Percentiles rank a stretch among this genome's conserved stretches.
These are phyloP conservation scores for Globisporangium middletonii DNA, from an alignment of 352 stramenopile species.

Conservation along the genomic window DNA sequence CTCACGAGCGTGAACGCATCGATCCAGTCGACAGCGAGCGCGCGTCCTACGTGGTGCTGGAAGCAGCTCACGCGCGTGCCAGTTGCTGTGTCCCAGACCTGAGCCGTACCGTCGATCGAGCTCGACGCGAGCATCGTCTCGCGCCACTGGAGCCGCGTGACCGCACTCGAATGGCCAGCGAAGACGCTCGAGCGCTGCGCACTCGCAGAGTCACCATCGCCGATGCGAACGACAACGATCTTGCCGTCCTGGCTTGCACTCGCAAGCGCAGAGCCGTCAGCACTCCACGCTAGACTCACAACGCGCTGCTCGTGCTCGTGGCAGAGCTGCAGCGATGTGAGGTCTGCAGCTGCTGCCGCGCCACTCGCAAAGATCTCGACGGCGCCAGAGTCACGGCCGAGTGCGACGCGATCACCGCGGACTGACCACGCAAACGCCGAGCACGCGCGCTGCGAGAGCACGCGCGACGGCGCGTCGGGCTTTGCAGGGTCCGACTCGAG, in stretches of 20 bases:
- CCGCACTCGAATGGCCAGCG: slow-evolving; percentile 25
- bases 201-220: too few relatives aligned
- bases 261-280: slow-evolving; percentile 21
- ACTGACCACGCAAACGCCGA: slow-evolving; percentile 25
- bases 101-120: slow-evolving; percentile 43
- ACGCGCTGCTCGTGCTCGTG: slow-evolving; percentile 56
- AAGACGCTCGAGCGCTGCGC: slow-evolving; percentile 11
- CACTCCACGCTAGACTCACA: slow-evolving; percentile 34
- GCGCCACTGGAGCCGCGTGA: slow-evolving; percentile 49
- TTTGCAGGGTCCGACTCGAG: slow-evolving; percentile 35
- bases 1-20: slow-evolving; percentile 34
- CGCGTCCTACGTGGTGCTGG: slow-evolving; percentile 38
- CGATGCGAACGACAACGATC: slow-evolving; percentile 41
- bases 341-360: neutral
- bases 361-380: slow-evolving; percentile 27
- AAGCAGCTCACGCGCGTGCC: slow-evolving; percentile 28
- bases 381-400: slow-evolving; percentile 37
- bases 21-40: slow-evolving; percentile 55
- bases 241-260: slow-evolving; percentile 44
- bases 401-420: slow-evolving; percentile 19
- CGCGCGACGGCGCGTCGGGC: slow-evolving; percentile 18
- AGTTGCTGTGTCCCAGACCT: slow-evolving; percentile 40
- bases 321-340: slow-evolving; percentile 15
- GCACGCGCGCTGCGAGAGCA: slow-evolving; percentile 15
- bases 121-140: slow-evolving; percentile 34